Evolutionary conservation across 805 yeast genomes (phyloP).

Genomic region (Kluyveromyces wickerhamii): DNA sequence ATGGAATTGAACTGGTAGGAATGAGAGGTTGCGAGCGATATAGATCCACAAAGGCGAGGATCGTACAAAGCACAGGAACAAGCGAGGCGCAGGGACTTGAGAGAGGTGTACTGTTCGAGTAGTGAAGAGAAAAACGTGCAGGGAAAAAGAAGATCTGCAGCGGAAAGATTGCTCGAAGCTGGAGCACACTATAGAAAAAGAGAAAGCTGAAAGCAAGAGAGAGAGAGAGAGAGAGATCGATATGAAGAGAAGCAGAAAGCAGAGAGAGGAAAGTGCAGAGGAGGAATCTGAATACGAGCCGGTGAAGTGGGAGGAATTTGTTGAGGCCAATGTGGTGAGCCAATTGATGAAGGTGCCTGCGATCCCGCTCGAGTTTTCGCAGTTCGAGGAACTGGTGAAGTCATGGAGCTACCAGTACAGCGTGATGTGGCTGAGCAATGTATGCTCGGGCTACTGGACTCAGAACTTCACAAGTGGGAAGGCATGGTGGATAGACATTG

Average conservation of each 20-base stretch:
- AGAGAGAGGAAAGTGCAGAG: background rate
- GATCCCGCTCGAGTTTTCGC: constrained; percentile 6
- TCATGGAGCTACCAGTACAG: constrained; percentile 29
- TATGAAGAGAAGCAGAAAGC: constrained; percentile 1
- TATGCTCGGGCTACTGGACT: constrained; percentile 24
- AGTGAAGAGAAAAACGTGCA: too few relatives aligned
- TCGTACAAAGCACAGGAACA: too few relatives aligned
- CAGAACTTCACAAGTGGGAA: constrained; percentile 13
- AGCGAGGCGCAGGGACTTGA: too few relatives aligned
- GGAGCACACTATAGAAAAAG: too few relatives aligned
- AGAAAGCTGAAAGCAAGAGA: background rate
- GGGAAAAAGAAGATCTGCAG: too few relatives aligned
- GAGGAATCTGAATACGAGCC: constrained; percentile 5
- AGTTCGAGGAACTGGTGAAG: constrained; percentile 10
- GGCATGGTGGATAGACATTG: constrained; percentile 23
- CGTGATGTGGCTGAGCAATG: constrained; percentile 28
- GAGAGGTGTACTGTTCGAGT: too few relatives aligned
- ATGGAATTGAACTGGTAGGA: too few relatives aligned
- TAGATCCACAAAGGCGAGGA: too few relatives aligned
- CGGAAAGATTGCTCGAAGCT: too few relatives aligned
- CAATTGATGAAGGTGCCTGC: constrained; percentile 17
- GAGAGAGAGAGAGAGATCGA: background rate
- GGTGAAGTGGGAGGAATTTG: constrained; percentile 17
- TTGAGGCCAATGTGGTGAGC: constrained; percentile 16
- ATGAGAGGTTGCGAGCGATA: too few relatives aligned